Percentiles rank a stretch among this genome's conserved stretches.
Conservation (phyloP, 192 early-diverging fungal genomes). For the Obelidium mucronatum region DNA sequence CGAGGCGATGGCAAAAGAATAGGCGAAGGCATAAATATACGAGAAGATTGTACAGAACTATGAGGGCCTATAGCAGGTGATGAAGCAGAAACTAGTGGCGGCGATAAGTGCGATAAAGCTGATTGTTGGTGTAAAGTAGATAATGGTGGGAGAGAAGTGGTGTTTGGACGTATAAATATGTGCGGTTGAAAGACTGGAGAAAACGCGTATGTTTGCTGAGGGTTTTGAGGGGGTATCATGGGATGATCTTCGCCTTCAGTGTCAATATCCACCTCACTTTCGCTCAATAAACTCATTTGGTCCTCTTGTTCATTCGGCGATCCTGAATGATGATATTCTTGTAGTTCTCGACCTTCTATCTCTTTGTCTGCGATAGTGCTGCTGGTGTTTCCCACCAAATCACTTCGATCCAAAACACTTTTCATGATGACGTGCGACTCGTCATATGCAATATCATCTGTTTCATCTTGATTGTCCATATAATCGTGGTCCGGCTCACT, state of each 20-base stretch:
- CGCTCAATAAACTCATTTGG: neutral
- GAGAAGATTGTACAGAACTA: neutral
- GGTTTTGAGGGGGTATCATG: conserved; percentile 25
- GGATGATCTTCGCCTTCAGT: neutral
- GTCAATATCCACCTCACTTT: neutral
- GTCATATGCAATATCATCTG: too few species aligned
- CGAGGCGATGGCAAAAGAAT: conserved; percentile 33
- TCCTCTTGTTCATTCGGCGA: neutral
- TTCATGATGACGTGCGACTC: too few species aligned
- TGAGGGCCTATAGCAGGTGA: conserved; percentile 7
- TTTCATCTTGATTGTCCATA: too few species aligned
- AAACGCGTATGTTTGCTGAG: conserved; percentile 28
- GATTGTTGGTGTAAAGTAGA: conserved; percentile 28
- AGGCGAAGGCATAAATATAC: conserved; percentile 30
- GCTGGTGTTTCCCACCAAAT: too few species aligned
- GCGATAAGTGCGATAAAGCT: conserved; percentile 24
- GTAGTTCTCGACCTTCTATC: neutral
- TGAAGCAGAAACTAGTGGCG: conserved; percentile 16
- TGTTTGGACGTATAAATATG: conserved; percentile 36
- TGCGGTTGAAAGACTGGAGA: conserved; percentile 34
- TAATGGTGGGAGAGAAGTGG: conserved; percentile 27
- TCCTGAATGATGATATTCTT: neutral
- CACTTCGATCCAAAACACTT: too few species aligned
- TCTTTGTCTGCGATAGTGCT: too few species aligned
- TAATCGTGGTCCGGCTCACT: too few species aligned